Evolutionary conservation across 2,329 filamentous ascomycete species (phyloP).

Genomic region (Pseudogymnoascus sp.): DNA sequence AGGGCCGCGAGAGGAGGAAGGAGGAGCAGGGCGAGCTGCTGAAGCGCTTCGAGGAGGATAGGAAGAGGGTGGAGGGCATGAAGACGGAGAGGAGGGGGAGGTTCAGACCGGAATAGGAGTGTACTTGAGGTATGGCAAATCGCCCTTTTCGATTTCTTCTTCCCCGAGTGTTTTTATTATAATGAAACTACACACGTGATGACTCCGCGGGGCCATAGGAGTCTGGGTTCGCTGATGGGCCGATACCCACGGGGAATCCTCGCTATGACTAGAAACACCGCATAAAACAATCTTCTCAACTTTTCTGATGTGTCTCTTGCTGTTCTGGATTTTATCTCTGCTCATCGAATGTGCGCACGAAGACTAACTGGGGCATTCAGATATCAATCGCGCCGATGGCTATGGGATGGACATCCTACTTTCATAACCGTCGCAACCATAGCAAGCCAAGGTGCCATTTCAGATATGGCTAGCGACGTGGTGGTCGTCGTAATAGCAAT

Average conservation of each 20-base stretch:
- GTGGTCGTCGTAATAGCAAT: not conserved
- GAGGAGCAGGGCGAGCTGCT: slow-evolving; percentile 61
- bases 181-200: slow-evolving; percentile 30
- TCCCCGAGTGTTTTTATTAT: not conserved
- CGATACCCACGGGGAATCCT: slow-evolving; percentile 23
- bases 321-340: not conserved
- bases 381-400: not conserved
- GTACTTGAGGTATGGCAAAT: slow-evolving; percentile 20
- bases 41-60: slow-evolving; percentile 68
- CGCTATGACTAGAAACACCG: slow-evolving; percentile 54
- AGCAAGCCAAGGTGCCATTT: not conserved
- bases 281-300: slow-evolving; percentile 59
- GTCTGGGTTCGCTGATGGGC: slow-evolving; percentile 29
- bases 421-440: not conserved
- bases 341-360: not conserved
- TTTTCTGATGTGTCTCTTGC: slow-evolving; percentile 40
- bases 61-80: slow-evolving; percentile 62
- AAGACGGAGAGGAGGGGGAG: slow-evolving; percentile 57
- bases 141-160: slow-evolving; percentile 8
- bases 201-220: slow-evolving; percentile 47
- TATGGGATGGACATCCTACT: not conserved
- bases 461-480: not conserved
- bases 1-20: slow-evolving; percentile 72
- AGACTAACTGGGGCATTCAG: not conserved
- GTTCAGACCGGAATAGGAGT: slow-evolving; percentile 44